phyloP scores from a whole-genome alignment of 2,329 filamentous ascomycete species.

The Teratosphaeria zuluensis region DNA sequence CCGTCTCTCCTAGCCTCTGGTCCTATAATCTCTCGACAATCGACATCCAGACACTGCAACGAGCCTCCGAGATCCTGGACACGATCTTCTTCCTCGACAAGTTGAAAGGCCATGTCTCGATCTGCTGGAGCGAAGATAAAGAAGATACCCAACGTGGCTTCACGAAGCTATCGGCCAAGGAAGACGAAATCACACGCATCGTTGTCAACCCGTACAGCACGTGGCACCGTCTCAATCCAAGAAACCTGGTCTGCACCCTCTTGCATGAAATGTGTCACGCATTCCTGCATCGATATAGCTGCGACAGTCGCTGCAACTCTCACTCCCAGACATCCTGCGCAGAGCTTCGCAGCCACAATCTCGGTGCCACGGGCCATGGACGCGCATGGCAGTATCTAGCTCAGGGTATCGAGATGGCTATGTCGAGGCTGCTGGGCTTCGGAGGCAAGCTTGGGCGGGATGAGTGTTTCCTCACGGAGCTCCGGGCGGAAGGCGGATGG shows the following conservation, averaged over 20 bases:
- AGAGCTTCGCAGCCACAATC: not conserved
- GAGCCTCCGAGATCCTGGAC: not conserved
- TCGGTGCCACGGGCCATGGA: not conserved
- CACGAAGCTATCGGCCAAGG: not conserved
- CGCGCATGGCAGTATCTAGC: not conserved
- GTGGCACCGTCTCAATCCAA: not conserved
- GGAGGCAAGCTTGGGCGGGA: not conserved
- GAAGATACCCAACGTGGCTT: not conserved
- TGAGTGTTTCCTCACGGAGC: not conserved
- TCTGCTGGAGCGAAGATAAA: not conserved
- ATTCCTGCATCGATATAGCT: not conserved
- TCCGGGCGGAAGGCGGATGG: not conserved
- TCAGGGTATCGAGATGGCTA: not conserved
- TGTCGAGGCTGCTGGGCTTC: not conserved
- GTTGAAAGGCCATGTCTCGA: not conserved
- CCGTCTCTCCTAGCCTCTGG: not conserved
- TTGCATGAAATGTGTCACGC: not conserved
- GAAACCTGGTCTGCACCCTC: not conserved
- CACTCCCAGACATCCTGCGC: too few species aligned
- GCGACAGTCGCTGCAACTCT: not conserved
- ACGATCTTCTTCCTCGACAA: not conserved
- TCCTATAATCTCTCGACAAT: not conserved
- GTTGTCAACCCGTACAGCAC: not conserved
- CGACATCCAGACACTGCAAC: not conserved
- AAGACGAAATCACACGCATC: not conserved